These are phyloP conservation scores for Betula pendula DNA, from an alignment of 306 rosid species.

Conservation along the genomic window DNA sequence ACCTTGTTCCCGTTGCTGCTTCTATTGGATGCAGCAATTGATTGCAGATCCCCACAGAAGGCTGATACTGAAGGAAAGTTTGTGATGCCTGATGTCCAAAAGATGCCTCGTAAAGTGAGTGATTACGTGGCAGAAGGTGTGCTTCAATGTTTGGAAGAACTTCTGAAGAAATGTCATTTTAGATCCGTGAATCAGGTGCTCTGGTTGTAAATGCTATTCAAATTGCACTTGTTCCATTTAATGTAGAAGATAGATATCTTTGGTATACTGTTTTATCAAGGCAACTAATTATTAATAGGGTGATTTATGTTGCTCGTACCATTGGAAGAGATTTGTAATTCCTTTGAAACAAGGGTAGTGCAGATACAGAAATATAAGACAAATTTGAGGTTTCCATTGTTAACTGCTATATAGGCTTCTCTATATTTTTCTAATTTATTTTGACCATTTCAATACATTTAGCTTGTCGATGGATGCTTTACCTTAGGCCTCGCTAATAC, in stretches of 20 bases:
- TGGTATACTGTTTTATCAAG: neutral
- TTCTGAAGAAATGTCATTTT: constrained; percentile 72
- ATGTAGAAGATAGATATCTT: neutral
- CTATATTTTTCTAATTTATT: neutral
- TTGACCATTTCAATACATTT: neutral
- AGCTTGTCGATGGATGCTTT: neutral
- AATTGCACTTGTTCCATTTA: constrained; percentile 7
- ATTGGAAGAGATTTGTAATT: neutral
- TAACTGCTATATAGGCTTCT: neutral
- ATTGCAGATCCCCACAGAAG: constrained; percentile 61
- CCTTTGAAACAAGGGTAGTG: neutral
- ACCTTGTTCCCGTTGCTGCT: constrained; percentile 78
- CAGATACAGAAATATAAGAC: neutral
- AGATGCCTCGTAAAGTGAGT: constrained; percentile 49
- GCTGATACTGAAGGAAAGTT: constrained; percentile 51
- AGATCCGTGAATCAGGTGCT: constrained; percentile 86
- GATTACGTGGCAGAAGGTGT: constrained; percentile 88
- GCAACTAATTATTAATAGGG: neutral
- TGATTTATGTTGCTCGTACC: neutral
- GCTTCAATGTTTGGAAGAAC: constrained; percentile 78
- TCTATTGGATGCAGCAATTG: constrained; percentile 75
- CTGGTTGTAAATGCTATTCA: constrained; percentile 25
- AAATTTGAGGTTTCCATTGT: neutral
- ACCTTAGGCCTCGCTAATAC: neutral
- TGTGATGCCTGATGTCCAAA: constrained; percentile 23